Base-by-base conservation (phyloP, 352 stramenopile species). In the Globisporangium orthogonon region DNA sequence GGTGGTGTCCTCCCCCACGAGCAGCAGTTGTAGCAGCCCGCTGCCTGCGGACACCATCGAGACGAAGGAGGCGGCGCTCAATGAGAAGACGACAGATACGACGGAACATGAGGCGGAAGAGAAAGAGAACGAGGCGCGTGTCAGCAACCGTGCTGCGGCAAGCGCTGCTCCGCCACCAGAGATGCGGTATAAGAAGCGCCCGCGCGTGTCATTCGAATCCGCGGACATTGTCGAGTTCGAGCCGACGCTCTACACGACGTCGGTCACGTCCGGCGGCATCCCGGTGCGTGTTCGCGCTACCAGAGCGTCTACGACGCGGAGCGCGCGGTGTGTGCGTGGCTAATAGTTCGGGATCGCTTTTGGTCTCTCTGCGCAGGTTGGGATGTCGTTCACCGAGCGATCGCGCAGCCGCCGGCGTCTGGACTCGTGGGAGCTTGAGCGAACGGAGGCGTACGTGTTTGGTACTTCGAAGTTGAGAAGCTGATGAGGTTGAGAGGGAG, bases 141-240 rank as follows among this genome's bases (percentile, higher is more conserved):
- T 13, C 41, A 31, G 29, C 45, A 60, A 60, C 54, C 47, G 50
- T 23, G 5, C 14, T n/a, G 37, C 31, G 18, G 39, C 0, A 6
- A 47, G 43, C 43, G n/a, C 31, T 28, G 39, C 11, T 14, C 28
- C 44, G 4, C 37, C 50, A 9, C 37, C 11, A 13, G 67, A 82
- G 52, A 66, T 52, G 54, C 76, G 76, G 11, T 53, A 60, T 50
- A 86, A 89, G 56, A 90, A 90, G 56, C 72, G 77, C 18, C 69
- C 74, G 23, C 77, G 78, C 52, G 83, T 93, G 46, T 77, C 59
- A 4, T 93, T 93, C 59, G 83, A 93, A 65, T 72, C 74, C 11
- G 83, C 83, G 1, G 83, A 93, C n/a, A 91, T 93, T 41, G 79
- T 91, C 48, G 83, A 93, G 69, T 93, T 93, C 41, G 83, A 93